Conservation (phyloP, 768 basidiomycete genomes). For the Phylloporus sp. region DNA sequence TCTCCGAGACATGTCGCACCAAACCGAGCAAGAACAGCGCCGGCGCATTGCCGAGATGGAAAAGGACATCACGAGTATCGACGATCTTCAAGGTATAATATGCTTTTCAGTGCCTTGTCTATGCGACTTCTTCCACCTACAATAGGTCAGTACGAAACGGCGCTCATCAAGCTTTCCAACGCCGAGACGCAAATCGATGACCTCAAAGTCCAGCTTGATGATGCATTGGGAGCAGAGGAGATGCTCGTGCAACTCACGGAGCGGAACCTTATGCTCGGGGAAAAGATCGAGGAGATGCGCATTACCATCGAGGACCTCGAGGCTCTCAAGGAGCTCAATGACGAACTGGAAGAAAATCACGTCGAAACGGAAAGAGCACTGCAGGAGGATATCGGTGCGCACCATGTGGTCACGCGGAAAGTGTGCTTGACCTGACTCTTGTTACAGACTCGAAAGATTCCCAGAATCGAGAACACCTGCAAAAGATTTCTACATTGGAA, state of each 20-base stretch:
- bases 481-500: conserved; percentile 65
- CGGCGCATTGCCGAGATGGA: conserved; percentile 82
- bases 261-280: conserved; percentile 85
- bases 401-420: background rate
- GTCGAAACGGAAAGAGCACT: conserved; percentile 88
- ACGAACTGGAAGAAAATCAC: conserved; percentile 96
- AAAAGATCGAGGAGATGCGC: conserved; percentile 99
- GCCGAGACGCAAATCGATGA: conserved; percentile 92
- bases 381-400: conserved; percentile 81
- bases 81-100: conserved; percentile 70
- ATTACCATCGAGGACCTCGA: conserved; percentile 96
- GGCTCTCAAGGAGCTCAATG: conserved; percentile 90
- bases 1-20: conserved; percentile 81
- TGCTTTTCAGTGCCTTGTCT: background rate
- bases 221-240: conserved; percentile 92
- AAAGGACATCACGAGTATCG: conserved; percentile 71
- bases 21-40: conserved; percentile 82
- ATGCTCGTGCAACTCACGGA: conserved; percentile 95
- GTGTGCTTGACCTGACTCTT: background rate
- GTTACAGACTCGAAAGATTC: conserved; percentile 63
- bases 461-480: conserved; percentile 60
- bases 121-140: background rate
- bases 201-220: conserved; percentile 90
- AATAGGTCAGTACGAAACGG: conserved; percentile 72
- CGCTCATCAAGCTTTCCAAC: conserved; percentile 75